Base-by-base conservation (phyloP, 352 stramenopile species). In the Thraustotheca clavata region DNA sequence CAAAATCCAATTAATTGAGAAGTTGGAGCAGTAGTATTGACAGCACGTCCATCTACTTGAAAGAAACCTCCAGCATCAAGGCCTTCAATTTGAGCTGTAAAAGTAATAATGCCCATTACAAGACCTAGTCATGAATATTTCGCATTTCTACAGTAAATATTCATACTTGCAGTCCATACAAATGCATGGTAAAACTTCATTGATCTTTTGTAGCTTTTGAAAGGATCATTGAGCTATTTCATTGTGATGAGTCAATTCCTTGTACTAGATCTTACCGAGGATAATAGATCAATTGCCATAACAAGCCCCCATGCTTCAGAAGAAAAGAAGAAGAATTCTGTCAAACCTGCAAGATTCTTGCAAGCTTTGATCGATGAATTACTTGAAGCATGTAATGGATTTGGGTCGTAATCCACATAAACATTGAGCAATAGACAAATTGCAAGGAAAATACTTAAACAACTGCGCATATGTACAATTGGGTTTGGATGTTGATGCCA, bases 321-420 rank as follows among this genome's bases (percentile, higher is more conserved):
- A 22, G 83, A 88, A 69, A 93, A 93, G 61, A 95, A 92, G 71
- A 93, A 93, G 67, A 95, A 95, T 68, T 95, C 86, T 34, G 84
- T 95, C 54, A 90, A 79, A 39, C 86, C 86, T 34, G 86, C 82
- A 35, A 94, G 77, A 40, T 79, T 71, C 33, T 78, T 72, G 62
- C 86, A 94, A 50, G 87, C 70, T 11, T 43, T 38, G 32, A 71
- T 69, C 22, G 73, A 72, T 48, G 76, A 79, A 0, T 70, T 74
- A 29, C 77, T 69, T 69, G 70, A 76, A 3, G 31, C 12, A 1
- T 3, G 43, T n/a, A 22, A 1, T n/a, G 18, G 31, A 1, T 24
- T 38, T 6, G 83, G 83, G 40, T 86, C 73, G 49, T 89, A 94
- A 69, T 89, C 75, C 47, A 91, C 79, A 2, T 84, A 67, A 50